Conservation (phyloP, 176 grass and related monocot genomes). For the Tuctoria greenei region DNA sequence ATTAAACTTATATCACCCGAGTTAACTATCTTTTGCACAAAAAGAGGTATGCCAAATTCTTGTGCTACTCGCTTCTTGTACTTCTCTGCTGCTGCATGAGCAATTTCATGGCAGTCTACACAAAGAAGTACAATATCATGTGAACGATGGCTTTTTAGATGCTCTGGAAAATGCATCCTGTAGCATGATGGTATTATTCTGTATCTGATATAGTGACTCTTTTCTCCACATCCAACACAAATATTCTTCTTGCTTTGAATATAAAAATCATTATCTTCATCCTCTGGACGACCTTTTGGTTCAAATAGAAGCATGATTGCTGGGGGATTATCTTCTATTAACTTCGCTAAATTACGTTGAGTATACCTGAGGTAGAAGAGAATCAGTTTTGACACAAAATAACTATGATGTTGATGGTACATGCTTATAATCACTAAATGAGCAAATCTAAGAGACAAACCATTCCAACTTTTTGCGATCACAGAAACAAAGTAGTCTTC, state of each 20-base stretch:
- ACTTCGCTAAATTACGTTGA: slow-evolving; percentile 70
- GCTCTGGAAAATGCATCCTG: slow-evolving; percentile 95
- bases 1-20: slow-evolving; percentile 62
- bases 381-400: slow-evolving; percentile 25
- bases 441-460: slow-evolving; percentile 38
- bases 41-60: slow-evolving; percentile 87
- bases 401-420: not conserved
- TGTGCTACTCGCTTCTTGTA: slow-evolving; percentile 79
- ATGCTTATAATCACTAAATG: slow-evolving; percentile 22
- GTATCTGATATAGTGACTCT: slow-evolving; percentile 92
- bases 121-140: slow-evolving; percentile 98
- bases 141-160: slow-evolving; percentile 96
- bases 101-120: slow-evolving; percentile 91
- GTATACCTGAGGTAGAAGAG: slow-evolving; percentile 63
- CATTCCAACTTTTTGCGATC: slow-evolving; percentile 95
- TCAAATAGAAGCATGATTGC: slow-evolving; percentile 97
- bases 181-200: slow-evolving; percentile 99
- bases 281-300: slow-evolving; percentile 93
- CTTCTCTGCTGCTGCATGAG: slow-evolving; percentile 83
- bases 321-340: slow-evolving; percentile 83
- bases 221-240: slow-evolving; percentile 93
- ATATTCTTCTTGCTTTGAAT: slow-evolving; percentile 99
- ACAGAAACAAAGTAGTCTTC: slow-evolving; percentile 94
- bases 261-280: slow-evolving; percentile 95
- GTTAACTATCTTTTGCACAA: slow-evolving; percentile 91